Percentiles rank a stretch among this genome's conserved stretches.
These are phyloP conservation scores for Cetradonia linearis DNA, from an alignment of 495 filamentous ascomycete genomes.

Conservation along the genomic window DNA sequence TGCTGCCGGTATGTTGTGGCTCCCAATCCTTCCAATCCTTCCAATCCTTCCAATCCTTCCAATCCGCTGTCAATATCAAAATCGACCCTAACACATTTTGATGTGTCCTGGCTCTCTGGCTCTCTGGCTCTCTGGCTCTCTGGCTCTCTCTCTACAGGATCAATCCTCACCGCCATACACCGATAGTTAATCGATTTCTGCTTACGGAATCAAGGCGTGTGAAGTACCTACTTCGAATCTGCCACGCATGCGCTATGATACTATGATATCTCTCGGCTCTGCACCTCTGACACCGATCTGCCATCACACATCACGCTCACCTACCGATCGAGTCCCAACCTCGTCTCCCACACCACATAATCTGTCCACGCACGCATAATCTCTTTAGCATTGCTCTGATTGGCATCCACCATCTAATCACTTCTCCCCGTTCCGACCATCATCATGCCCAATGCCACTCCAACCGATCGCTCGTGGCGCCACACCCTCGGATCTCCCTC, in stretches of 20 bases:
- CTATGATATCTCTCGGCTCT: background rate
- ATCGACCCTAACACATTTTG: too few species aligned
- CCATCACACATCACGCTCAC: background rate
- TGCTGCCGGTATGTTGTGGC: background rate
- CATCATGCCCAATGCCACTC: constrained; percentile 18
- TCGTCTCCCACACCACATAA: background rate
- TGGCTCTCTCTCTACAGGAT: too few species aligned
- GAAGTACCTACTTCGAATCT: too few species aligned
- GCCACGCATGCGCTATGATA: background rate
- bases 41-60: too few species aligned
- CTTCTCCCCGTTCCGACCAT: background rate
- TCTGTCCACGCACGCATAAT: constrained; percentile 8
- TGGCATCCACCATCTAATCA: background rate
- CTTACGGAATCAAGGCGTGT: background rate
- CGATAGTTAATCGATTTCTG: background rate
- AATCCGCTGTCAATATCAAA: background rate
- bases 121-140: too few species aligned
- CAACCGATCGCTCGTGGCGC: constrained; percentile 19
- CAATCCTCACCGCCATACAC: constrained; percentile 3
- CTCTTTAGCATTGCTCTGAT: background rate
- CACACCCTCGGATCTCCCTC: constrained; percentile 25
- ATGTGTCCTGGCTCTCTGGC: too few species aligned
- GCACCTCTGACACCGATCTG: background rate
- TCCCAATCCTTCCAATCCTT: too few species aligned
- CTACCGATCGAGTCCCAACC: background rate